Evolutionary conservation across 164 flowering plant genomes (phyloP), one percentile per base, ranked within the genome.

Genomic region (Chimonanthus salicifolius): DNA sequence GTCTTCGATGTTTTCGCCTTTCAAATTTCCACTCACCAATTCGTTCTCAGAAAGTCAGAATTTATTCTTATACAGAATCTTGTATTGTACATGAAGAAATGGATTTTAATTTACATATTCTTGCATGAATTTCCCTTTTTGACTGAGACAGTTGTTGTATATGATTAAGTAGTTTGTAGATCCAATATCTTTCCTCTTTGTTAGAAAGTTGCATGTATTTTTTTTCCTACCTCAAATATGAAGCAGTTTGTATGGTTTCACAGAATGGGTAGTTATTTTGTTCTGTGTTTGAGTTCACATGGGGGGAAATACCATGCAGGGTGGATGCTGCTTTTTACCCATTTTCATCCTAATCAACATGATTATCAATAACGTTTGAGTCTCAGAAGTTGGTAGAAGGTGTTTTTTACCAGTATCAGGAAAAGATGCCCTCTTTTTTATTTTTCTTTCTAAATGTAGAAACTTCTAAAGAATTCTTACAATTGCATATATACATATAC

Each of bases 1-100:
- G 15, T 64, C 15, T 49, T 68, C 48, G 21, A 46, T 62, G 50
- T 33, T 49, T 72, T 72, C 62, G 21, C 68, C 50, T 74, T 73
- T 46, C 20, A 5, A 11, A 21, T 58, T 20, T 74, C 58, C 58
- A 54, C 18, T 72, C 18, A 33, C 21, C 58, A 9, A 8, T 21
- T 54, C 58, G 15, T n/a, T 63, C 45, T 63, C 62, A 20, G 44
- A 20, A 33, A 18, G 58, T 63, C 62, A 20, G 44, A 20, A 33
- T 63, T 33, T 63, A 63, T 63, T 3, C 66, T 63, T 2, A 10
- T 63, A n/a, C 9, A 20, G 49, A 47, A 16, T 44, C 48, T 66
- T 11, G 16, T 66, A 66, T 45, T 43, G 69, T 46, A 65, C 54
- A 18, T 47, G 67, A 9, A 63, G 7, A 73, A 45, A 49, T 11